phyloP scores from a whole-genome alignment of 2,329 filamentous ascomycete genomes.

The Stagonosporopsis chrysanthemi region DNA sequence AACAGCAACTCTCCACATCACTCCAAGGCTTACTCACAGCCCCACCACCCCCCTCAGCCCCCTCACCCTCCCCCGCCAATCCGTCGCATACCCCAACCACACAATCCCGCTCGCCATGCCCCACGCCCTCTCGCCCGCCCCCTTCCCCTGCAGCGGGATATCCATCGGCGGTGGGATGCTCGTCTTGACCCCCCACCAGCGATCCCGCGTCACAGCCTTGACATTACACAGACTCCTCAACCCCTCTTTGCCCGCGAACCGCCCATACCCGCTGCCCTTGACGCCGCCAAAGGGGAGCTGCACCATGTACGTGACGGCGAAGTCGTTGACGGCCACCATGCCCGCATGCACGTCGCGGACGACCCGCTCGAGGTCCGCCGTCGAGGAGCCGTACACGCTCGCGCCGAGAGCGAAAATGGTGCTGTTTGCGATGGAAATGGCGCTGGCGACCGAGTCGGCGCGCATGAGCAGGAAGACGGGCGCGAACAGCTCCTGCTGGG shows the following conservation, averaged over 20 bases:
- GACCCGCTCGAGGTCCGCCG: slow-evolving; percentile 68
- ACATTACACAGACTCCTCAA: slow-evolving; percentile 83
- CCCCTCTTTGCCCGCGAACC: slow-evolving; percentile 91
- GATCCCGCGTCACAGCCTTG: slow-evolving; percentile 86
- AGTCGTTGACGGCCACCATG: slow-evolving; percentile 96
- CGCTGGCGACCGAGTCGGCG: slow-evolving; percentile 68
- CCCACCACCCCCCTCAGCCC: slow-evolving; percentile 53
- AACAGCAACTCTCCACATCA: not conserved
- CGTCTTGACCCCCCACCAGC: slow-evolving; percentile 69
- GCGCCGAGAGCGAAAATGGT: slow-evolving; percentile 87
- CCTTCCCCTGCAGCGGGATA: slow-evolving; percentile 71
- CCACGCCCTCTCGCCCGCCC: slow-evolving; percentile 49
- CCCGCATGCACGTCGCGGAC: slow-evolving; percentile 76
- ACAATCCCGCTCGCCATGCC: slow-evolving; percentile 56
- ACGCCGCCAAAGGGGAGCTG: slow-evolving; percentile 93
- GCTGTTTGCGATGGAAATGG: slow-evolving; percentile 82
- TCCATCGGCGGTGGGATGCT: slow-evolving; percentile 80
- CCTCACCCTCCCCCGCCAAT: slow-evolving; percentile 42
- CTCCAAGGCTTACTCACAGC: slow-evolving; percentile 18
- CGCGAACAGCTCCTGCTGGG: slow-evolving; percentile 90
- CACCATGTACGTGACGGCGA: slow-evolving; percentile 90
- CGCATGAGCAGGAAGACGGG: slow-evolving; percentile 88
- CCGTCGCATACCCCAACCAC: slow-evolving; percentile 57
- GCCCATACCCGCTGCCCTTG: slow-evolving; percentile 86
- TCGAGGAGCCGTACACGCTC: slow-evolving; percentile 77